Percentiles rank a stretch among this genome's conserved stretches.
These are phyloP conservation scores for Athelia sp. DNA, from an alignment of 1,284 basidiomycete species.

Conservation along the genomic window DNA sequence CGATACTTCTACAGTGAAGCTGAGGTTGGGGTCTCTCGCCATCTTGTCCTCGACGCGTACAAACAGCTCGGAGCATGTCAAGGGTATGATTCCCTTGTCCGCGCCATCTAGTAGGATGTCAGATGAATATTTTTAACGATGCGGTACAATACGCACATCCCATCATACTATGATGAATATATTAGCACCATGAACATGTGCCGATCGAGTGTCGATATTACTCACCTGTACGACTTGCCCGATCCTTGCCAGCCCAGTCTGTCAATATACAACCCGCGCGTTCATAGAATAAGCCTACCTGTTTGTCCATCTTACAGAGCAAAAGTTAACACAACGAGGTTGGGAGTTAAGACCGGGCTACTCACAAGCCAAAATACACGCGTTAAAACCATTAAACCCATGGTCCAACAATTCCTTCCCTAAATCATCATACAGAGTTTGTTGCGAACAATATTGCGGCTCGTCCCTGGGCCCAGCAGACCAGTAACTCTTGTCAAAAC, in stretches of 20 bases:
- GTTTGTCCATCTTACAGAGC: slow-evolving; percentile 72
- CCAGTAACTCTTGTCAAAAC: slow-evolving; percentile 97
- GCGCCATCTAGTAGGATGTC: slow-evolving; percentile 64
- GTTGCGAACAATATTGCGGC: slow-evolving; percentile 85
- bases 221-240: slow-evolving; percentile 84
- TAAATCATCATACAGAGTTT: slow-evolving; percentile 92
- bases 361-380: slow-evolving; percentile 96
- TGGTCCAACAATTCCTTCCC: slow-evolving; percentile 94
- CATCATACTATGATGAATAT: slow-evolving; percentile 78
- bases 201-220: slow-evolving; percentile 6
- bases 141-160: slow-evolving; percentile 68
- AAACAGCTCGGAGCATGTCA: slow-evolving; percentile 93
- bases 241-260: slow-evolving; percentile 48
- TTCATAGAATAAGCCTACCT: slow-evolving; percentile 43
- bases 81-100: slow-evolving; percentile 97
- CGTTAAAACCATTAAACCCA: slow-evolving; percentile 95
- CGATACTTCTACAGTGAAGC: slow-evolving; percentile 92
- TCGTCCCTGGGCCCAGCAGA: slow-evolving; percentile 87
- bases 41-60: slow-evolving; percentile 72
- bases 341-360: slow-evolving; percentile 18
- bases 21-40: slow-evolving; percentile 62
- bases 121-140: not conserved
- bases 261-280: slow-evolving; percentile 2
- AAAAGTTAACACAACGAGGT: slow-evolving; percentile 2
- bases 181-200: not conserved